phyloP scores from a whole-genome alignment of 768 basidiomycete genomes.

The Hygrocybe coccinea region DNA sequence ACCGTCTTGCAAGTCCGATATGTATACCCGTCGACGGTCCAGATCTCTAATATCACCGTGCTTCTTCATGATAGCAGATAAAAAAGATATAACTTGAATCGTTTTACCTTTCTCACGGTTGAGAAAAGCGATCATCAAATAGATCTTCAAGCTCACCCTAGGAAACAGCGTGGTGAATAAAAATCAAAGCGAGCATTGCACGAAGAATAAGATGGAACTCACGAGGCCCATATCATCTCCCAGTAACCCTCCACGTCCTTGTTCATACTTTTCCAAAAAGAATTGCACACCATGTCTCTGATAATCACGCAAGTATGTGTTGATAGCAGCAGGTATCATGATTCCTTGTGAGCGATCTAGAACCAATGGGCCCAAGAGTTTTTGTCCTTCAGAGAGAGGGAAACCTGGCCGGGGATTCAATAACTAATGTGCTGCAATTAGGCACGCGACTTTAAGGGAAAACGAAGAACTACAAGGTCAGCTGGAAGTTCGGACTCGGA shows the following conservation, averaged over 20 bases:
- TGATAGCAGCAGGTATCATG: constrained; percentile 64
- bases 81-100: constrained; percentile 84
- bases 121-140: not conserved
- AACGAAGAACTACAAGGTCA: constrained; percentile 20
- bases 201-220: constrained; percentile 1
- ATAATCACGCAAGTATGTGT: constrained; percentile 84
- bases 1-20: constrained; percentile 62
- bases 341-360: constrained; percentile 45
- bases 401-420: constrained; percentile 53
- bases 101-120: constrained; percentile 66
- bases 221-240: constrained; percentile 96
- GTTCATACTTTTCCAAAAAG: constrained; percentile 66
- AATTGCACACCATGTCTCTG: constrained; percentile 85
- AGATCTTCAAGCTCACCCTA: constrained; percentile 22
- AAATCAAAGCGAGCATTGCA: not conserved
- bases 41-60: constrained; percentile 58
- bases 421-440: constrained; percentile 24
- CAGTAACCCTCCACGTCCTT: constrained; percentile 71
- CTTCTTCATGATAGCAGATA: constrained; percentile 91
- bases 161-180: not conserved
- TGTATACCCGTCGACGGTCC: constrained; percentile 59
- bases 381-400: constrained; percentile 42
- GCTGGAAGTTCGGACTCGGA: constrained; percentile 26
- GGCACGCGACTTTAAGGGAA: not conserved
- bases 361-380: constrained; percentile 40